Evolutionary conservation across 805 yeast species (phyloP).

Genomic region (Sungouiozyma intestinalis): DNA sequence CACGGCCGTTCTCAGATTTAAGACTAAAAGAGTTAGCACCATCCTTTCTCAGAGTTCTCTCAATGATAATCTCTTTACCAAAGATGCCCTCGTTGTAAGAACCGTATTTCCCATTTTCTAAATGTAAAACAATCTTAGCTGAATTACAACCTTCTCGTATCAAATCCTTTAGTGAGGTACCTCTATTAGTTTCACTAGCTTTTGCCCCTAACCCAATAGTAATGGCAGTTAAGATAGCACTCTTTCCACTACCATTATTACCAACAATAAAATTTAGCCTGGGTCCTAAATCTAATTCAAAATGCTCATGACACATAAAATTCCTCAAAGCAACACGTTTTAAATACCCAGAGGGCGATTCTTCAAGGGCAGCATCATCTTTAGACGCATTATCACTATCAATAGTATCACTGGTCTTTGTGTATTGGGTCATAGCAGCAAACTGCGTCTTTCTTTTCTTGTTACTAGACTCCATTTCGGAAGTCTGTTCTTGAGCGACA

Average conservation of each 20-base stretch:
- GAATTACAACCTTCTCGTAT: slow-evolving; percentile 66
- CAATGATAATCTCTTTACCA: slow-evolving; percentile 62
- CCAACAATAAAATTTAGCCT: slow-evolving; percentile 82
- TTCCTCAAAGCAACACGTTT: slow-evolving; percentile 52
- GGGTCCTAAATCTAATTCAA: slow-evolving; percentile 66
- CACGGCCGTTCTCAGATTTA: slow-evolving; percentile 40
- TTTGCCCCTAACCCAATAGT: slow-evolving; percentile 82
- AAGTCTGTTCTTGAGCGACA: slow-evolving; percentile 9
- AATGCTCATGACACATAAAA: slow-evolving; percentile 85
- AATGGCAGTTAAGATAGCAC: slow-evolving; percentile 80
- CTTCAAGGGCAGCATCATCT: slow-evolving; percentile 4
- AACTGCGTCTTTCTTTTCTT: slow-evolving; percentile 16
- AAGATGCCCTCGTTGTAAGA: slow-evolving; percentile 53
- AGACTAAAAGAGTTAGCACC: slow-evolving; percentile 46
- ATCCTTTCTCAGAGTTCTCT: slow-evolving; percentile 49
- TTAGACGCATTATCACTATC: neutral
- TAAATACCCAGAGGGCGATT: slow-evolving; percentile 50
- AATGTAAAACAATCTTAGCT: slow-evolving; percentile 55
- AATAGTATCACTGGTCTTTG: slow-evolving; percentile 3
- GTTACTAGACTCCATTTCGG: slow-evolving; percentile 1
- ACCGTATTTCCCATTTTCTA: slow-evolving; percentile 56
- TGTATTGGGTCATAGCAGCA: slow-evolving; percentile 24
- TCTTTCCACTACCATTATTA: slow-evolving; percentile 83
- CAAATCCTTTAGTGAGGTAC: slow-evolving; percentile 54
- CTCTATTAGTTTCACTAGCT: slow-evolving; percentile 82